phyloP scores from a whole-genome alignment of 805 yeast genomes.

The Metschnikowia gruessii region DNA sequence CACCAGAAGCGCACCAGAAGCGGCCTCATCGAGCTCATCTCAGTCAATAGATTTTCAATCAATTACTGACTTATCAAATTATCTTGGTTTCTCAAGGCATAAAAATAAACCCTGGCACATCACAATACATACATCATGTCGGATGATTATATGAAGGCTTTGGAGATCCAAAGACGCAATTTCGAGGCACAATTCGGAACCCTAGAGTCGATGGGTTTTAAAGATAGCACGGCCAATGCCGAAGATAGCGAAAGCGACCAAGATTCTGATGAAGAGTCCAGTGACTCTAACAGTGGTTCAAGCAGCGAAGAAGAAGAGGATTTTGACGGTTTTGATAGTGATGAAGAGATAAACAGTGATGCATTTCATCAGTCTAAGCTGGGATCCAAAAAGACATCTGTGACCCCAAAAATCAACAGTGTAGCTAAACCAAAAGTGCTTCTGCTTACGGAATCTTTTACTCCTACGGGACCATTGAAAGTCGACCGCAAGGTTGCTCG shows the following conservation, averaged over 20 bases:
- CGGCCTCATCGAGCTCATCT: conserved; percentile 8
- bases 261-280: conserved; percentile 9
- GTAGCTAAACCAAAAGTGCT: conserved; percentile 42
- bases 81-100: neutral
- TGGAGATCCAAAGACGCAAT: conserved; percentile 55
- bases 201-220: conserved; percentile 51
- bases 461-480: conserved; percentile 31
- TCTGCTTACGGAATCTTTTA: conserved; percentile 40
- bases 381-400: neutral
- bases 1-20: too few relatives aligned
- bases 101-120: neutral
- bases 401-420: conserved; percentile 2
- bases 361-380: neutral
- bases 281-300: conserved; percentile 8
- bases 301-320: conserved; percentile 10
- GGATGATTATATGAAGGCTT: conserved; percentile 33
- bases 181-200: conserved; percentile 67
- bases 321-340: conserved; percentile 18
- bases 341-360: neutral
- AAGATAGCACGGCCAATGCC: conserved; percentile 29
- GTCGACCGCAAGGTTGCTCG: conserved; percentile 51
- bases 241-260: conserved; percentile 4
- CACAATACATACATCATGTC: conserved; percentile 8
- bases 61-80: neutral
- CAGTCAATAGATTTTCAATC: neutral